Percentiles rank a stretch among this genome's conserved stretches.
Evolutionary conservation across 805 yeast genomes (phyloP).

Genomic region (Spathaspora hagerdaliae): DNA sequence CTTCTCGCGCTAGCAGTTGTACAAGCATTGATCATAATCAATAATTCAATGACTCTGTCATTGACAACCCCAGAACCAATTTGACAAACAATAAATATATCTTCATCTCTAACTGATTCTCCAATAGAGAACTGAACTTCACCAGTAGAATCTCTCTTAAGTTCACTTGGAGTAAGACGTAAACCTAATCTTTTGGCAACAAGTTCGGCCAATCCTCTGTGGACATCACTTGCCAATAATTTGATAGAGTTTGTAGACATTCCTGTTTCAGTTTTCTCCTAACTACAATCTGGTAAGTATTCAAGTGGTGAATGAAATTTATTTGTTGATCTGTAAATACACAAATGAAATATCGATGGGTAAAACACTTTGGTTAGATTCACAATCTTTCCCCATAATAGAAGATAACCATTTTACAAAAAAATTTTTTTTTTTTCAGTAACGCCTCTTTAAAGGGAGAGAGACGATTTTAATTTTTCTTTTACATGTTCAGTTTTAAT

Average conservation of each 20-base stretch:
- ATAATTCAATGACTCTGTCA: constrained; percentile 80
- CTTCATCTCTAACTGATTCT: constrained; percentile 82
- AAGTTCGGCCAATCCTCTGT: constrained; percentile 73
- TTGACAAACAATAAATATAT: constrained; percentile 72
- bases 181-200: constrained; percentile 70
- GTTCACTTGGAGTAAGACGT: constrained; percentile 66
- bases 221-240: constrained; percentile 66
- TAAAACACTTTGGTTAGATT: too few species aligned
- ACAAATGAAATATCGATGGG: too few species aligned
- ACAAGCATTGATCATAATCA: constrained; percentile 91
- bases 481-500: too few species aligned
- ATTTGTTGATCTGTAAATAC: too few species aligned
- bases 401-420: neutral
- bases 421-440: neutral
- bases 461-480: too few species aligned
- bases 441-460: too few species aligned
- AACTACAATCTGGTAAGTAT: neutral
- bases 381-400: too few species aligned
- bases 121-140: constrained; percentile 72
- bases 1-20: constrained; percentile 93
- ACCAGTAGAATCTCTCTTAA: constrained; percentile 72
- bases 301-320: too few species aligned
- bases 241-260: constrained; percentile 68
- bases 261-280: too few species aligned
- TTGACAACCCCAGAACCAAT: constrained; percentile 79